Evolutionary conservation across 768 basidiomycete genomes (phyloP), one percentile per base, ranked within the genome.

Genomic region (Lepiota venenata): DNA sequence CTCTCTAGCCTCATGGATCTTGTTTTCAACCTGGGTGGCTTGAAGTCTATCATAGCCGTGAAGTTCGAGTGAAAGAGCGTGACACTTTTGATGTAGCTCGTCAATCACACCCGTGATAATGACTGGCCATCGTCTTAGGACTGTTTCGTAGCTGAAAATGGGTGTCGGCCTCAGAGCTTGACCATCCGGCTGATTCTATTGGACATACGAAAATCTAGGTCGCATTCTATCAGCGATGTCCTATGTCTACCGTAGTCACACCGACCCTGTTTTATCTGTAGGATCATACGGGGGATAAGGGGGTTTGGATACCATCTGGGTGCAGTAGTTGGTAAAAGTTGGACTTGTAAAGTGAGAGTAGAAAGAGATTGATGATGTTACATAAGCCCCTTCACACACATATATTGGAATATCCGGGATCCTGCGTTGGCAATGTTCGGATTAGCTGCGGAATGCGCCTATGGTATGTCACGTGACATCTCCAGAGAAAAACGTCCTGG

Each of bases 31-130:
- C 2, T 56, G 49, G 16, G 66, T 63, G 59, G 63, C 62, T 39
- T 54, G 57, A 12, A 57, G 52, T 20, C 56, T 56, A 39, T 62
- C 58, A 18, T 61, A 49, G 36, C 64, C 46, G 35, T 69, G 64
- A n/a, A 70, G 59, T 43, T 71, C 68, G 48, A 80, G 58, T 7
- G 81, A 76, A 29, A 88, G 67, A 14, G 77, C 72, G 64, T 93
- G 89, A 56, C 87, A 87, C 53, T 79, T 65, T 40, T 82, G 79
- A 60, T 89, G 81, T 40, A 98, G 65, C 41, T 83, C 81, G 67
- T 93, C 89, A 58, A 96, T 85, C 43, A 93, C 74, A 15, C 72
- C 75, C 1, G 93, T 92, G 51, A 95, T 78, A 62, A 98, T 96
- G 44, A 88, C 77, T 4, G 89, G 89, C 86, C 92, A 93, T 51